Conservation (phyloP, 306 rosid genomes). For the Gillenia trifoliata region DNA sequence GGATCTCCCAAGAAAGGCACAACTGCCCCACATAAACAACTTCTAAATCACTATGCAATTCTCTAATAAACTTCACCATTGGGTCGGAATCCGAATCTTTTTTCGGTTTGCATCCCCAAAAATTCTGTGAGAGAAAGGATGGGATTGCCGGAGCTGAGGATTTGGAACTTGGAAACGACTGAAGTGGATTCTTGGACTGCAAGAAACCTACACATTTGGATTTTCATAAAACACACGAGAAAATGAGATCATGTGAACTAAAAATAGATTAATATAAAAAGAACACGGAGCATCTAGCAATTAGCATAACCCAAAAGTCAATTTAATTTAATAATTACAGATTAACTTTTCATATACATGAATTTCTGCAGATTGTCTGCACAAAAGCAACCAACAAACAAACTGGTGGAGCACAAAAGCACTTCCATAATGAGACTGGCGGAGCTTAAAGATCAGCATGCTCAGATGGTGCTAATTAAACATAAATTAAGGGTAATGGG, state of each 20-base stretch:
- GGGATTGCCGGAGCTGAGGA: conserved; percentile 35
- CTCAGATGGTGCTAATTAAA: not conserved
- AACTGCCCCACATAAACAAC: conserved; percentile 83
- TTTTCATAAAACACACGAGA: conserved; percentile 15
- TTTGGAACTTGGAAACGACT: conserved; percentile 42
- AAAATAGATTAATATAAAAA: not conserved
- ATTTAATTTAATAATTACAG: conserved; percentile 8
- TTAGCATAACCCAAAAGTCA: conserved; percentile 9
- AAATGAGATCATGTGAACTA: not conserved
- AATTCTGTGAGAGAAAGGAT: conserved; percentile 38
- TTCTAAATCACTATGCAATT: conserved; percentile 69
- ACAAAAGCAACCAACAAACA: not conserved
- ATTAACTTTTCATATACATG: conserved; percentile 18
- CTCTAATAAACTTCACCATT: conserved; percentile 42
- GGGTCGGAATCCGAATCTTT: conserved; percentile 44
- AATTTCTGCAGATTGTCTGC: conserved; percentile 19
- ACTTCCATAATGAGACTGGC: conserved; percentile 3
- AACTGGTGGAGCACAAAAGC: conserved; percentile 38
- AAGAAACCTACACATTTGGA: conserved; percentile 40
- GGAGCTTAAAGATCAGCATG: conserved; percentile 9
- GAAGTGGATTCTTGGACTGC: conserved; percentile 73
- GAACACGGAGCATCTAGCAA: not conserved
- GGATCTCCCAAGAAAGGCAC: conserved; percentile 96
- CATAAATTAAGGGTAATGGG: conserved; percentile 1
- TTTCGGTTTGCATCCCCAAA: conserved; percentile 41